These are phyloP conservation scores for Iris macrosiphon DNA, from an alignment of 106 monocot species.

Conservation along the genomic window DNA sequence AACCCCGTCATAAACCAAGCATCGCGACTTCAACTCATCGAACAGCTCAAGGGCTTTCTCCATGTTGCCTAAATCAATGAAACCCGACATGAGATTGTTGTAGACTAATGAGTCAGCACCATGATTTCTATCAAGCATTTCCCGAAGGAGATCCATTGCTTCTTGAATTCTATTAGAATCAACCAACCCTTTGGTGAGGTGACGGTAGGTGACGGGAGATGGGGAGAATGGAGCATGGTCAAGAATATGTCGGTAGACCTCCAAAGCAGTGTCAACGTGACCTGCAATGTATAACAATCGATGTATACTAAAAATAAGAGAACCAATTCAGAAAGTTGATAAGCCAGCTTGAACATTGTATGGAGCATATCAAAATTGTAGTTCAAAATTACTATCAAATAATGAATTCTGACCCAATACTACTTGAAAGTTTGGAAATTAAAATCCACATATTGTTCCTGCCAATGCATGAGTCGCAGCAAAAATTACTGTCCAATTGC, in stretches of 20 bases:
- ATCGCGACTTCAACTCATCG: slow-evolving; percentile 72
- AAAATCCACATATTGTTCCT: no score
- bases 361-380: no score
- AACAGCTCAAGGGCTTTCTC: slow-evolving; percentile 80
- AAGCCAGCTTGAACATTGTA: no score
- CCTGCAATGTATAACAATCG: slow-evolving; percentile 40
- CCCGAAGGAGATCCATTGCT: slow-evolving; percentile 68
- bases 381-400: no score
- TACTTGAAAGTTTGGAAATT: no score
- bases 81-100: slow-evolving; percentile 78
- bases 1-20: slow-evolving; percentile 84
- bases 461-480: no score
- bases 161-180: slow-evolving; percentile 62
- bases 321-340: no score
- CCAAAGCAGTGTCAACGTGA: slow-evolving; percentile 56
- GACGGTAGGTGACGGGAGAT: slow-evolving; percentile 82
- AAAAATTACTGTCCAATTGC: no score
- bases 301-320: no score
- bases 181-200: slow-evolving; percentile 90
- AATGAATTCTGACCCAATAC: no score
- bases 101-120: slow-evolving; percentile 95
- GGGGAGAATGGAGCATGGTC: slow-evolving; percentile 84
- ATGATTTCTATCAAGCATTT: slow-evolving; percentile 79
- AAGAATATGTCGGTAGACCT: slow-evolving; percentile 67
- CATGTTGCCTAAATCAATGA: slow-evolving; percentile 65